Evolutionary conservation across 768 basidiomycete species (phyloP), one percentile per base, ranked within the genome.

Genomic region (Neoboletus magnificus): DNA sequence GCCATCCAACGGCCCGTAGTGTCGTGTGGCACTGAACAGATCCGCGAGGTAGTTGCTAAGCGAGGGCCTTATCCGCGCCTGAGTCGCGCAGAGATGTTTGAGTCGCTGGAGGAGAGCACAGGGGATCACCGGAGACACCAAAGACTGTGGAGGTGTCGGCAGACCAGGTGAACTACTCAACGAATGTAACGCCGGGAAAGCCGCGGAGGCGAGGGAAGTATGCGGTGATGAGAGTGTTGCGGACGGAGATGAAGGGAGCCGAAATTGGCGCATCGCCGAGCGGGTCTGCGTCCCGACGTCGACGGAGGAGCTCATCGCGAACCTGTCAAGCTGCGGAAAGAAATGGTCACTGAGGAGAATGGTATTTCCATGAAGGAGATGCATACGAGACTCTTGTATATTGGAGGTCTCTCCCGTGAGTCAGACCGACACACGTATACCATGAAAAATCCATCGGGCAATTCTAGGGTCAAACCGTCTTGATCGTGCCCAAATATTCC

Each of bases 381-480:
- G 66, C 86, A 59, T 67, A 91, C 90, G 68, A 92, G 70, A 60
- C 74, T 78, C 56, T 82, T 81, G 64, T 87, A 77, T 48, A 93
- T 80, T 0, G 74, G 67, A 1, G 91, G 90, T 54, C 86, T 74
- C 66, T 91, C 87, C 44, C 73, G 74, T 1, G 81, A 70, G 68
- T 89, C 82, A 58, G 77, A 73, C 11, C 82, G 79, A 68, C 87
- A 90, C 12, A 93, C 82, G 62, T 85, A 91, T 1, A 93, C 78
- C 55, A 85, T 70, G 35, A 92, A 75, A 64, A 93, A 93, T 1
- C 77, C 81, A 12, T 84, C 78, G 4, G 91, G 89, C 20, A 71
- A 62, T 37, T 74, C 73, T 11, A 69, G 61, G 29, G 73, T 63
- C 13, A 63, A 49, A 10, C 55, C 66, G 22, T 73, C 71, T 25